Percentiles rank a stretch among this genome's conserved stretches.
Evolutionary conservation across 768 basidiomycete species (phyloP).

Genomic region (Boletus rufocinnamomeus): DNA sequence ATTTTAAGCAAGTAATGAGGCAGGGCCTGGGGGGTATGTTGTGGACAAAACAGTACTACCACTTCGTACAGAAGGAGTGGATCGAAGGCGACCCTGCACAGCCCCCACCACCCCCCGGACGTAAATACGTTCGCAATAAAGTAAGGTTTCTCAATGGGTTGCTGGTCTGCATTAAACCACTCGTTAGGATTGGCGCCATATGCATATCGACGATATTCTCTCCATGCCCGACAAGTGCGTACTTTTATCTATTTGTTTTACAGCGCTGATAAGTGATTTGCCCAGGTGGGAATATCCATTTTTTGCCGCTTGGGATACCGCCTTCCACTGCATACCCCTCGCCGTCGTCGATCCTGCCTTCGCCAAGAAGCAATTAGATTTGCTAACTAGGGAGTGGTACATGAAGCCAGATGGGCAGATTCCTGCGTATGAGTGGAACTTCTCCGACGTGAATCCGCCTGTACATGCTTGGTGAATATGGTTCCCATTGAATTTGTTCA

Average conservation of each 20-base stretch:
- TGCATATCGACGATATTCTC: conserved; percentile 93
- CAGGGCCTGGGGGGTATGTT: conserved; percentile 97
- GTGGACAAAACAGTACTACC: conserved; percentile 98
- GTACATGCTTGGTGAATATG: conserved; percentile 88
- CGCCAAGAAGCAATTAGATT: conserved; percentile 96
- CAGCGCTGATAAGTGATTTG: conserved; percentile 8
- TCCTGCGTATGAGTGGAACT: conserved; percentile 99
- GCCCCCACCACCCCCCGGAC: conserved; percentile 88
- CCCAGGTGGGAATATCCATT: conserved; percentile 96
- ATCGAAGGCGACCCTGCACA: conserved; percentile 94
- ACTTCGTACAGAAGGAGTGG: conserved; percentile 97
- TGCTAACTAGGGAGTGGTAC: conserved; percentile 98
- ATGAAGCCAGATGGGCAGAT: conserved; percentile 99
- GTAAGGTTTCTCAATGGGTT: conserved; percentile 41
- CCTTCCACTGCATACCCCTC: conserved; percentile 99
- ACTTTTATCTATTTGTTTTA: background rate
- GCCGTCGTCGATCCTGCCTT: conserved; percentile 94
- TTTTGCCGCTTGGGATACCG: conserved; percentile 97
- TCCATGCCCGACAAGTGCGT: conserved; percentile 98
- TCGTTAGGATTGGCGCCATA: conserved; percentile 87
- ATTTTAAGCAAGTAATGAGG: conserved; percentile 93
- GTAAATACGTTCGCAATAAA: conserved; percentile 82
- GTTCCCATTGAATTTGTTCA: background rate
- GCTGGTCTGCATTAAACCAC: background rate
- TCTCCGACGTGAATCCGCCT: conserved; percentile 96